Evolutionary conservation across 2,329 filamentous ascomycete genomes (phyloP), one percentile per base, ranked within the genome.

Genomic region (Nigrospora osmanthi): DNA sequence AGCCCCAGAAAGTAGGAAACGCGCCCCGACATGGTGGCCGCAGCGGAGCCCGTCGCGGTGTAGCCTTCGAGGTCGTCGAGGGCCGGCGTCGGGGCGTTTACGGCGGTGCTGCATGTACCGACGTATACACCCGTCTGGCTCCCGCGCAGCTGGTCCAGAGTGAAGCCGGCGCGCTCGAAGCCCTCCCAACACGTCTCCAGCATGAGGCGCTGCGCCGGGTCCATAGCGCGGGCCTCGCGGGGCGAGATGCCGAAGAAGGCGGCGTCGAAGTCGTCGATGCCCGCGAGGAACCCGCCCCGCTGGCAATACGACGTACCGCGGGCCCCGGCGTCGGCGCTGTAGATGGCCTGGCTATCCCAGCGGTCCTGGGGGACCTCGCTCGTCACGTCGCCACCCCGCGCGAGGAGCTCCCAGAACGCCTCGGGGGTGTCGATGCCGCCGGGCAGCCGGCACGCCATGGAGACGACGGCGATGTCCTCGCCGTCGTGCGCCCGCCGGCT

Each of bases 381-480:
- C 2, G 49, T 49, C 11, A 58, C 53, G 32, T 59, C 56, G n/a
- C 50, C 48, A 13, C 56, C 57, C 16, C 49, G 40, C 38, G 54
- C 38, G 13, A 64, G 53, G 9, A 67, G 43, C 10, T 62, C 44
- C 65, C 64, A 67, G 10, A 66, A 60, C 2, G 56, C 53, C 3
- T 59, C 57, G 3, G 62, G 61, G 2, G 52, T 51, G n/a, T 16
- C 43, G 13, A 58, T 50, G 6, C 39, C 53, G n/a, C 63, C 63
- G 7, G 65, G 61, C 28, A 66, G 58, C 14, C 63, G 56, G 43
- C 62, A 66, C 41, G 57, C 60, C 54, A 59, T 59, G 16, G 54
- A 54, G 6, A 62, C 40, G n/a, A 62, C 52, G 17, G 59, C 59
- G 15, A 63, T 60, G 37, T 51, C 47, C 40, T 50, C 51, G 19